phyloP scores from a whole-genome alignment of 129 eudicot species.

The Centaurea solstitialis region DNA sequence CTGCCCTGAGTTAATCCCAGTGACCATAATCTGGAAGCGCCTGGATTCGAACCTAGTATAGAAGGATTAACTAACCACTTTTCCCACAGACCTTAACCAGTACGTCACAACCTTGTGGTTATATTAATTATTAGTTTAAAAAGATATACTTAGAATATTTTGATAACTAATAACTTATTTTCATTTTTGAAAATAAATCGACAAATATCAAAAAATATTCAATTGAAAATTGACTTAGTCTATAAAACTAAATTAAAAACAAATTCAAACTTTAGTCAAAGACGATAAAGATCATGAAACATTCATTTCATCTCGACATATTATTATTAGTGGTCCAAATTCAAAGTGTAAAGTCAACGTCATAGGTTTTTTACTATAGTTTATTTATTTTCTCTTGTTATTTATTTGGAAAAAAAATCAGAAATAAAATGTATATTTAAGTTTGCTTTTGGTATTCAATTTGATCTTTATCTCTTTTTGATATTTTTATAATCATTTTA shows the following conservation, averaged over 20 bases:
- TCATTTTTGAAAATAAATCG: too few species aligned
- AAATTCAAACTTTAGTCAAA: constrained; percentile 2
- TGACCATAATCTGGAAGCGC: too few species aligned
- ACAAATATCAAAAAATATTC: neutral
- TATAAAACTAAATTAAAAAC: neutral
- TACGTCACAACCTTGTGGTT: too few species aligned
- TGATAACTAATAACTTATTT: neutral
- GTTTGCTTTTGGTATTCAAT: neutral
- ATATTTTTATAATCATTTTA: neutral
- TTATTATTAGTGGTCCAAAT: constrained; percentile 18
- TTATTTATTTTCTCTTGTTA: neutral
- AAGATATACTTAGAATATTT: neutral
- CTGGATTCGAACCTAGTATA: too few species aligned
- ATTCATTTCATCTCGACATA: constrained; percentile 4
- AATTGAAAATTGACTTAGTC: neutral
- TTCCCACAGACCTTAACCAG: too few species aligned
- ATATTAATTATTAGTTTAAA: neutral
- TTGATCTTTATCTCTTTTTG: neutral
- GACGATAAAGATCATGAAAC: neutral
- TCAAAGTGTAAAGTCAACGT: neutral
- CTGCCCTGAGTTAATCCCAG: too few species aligned
- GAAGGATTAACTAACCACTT: too few species aligned
- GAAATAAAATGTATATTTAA: neutral
- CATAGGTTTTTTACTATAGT: neutral
- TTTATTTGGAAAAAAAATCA: neutral